Evolutionary conservation across 495 filamentous ascomycete species (phyloP).

Genomic region (Hyaloscypha variabilis): DNA sequence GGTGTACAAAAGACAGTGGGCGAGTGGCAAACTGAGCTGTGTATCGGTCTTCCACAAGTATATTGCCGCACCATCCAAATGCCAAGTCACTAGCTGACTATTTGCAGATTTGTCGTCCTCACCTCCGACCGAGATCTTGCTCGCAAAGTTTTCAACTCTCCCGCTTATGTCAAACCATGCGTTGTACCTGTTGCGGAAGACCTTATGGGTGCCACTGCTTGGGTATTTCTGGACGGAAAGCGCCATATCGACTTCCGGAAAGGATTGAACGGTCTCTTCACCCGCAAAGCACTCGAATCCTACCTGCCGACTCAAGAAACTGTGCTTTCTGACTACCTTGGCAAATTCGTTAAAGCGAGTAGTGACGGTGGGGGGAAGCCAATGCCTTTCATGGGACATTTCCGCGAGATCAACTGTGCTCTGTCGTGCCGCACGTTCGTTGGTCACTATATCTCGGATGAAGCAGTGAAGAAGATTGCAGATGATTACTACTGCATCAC

Average conservation of each 20-base stretch:
- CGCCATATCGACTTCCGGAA: constrained; percentile 96
- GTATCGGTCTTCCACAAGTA: constrained; percentile 99
- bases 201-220: constrained; percentile 87
- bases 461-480: constrained; percentile 88
- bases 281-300: constrained; percentile 79
- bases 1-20: constrained; percentile 89
- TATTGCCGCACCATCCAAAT: constrained; percentile 31
- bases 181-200: constrained; percentile 95
- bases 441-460: constrained; percentile 90
- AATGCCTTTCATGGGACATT: constrained; percentile 83
- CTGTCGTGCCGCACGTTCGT: constrained; percentile 95
- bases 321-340: constrained; percentile 86
- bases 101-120: constrained; percentile 88
- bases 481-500: constrained; percentile 97
- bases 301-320: constrained; percentile 94
- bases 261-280: constrained; percentile 93
- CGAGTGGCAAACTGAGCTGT: constrained; percentile 87
- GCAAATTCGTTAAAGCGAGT: constrained; percentile 73
- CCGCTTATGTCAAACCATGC: constrained; percentile 89
- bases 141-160: constrained; percentile 96
- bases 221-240: constrained; percentile 97
- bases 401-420: constrained; percentile 95
- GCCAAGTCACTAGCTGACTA: background rate
- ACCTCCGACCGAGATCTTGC: constrained; percentile 94
- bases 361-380: constrained; percentile 68